These are phyloP conservation scores for Pichia sp. DNA, from an alignment of 1,139 yeast genomes.

Conservation along the genomic window DNA sequence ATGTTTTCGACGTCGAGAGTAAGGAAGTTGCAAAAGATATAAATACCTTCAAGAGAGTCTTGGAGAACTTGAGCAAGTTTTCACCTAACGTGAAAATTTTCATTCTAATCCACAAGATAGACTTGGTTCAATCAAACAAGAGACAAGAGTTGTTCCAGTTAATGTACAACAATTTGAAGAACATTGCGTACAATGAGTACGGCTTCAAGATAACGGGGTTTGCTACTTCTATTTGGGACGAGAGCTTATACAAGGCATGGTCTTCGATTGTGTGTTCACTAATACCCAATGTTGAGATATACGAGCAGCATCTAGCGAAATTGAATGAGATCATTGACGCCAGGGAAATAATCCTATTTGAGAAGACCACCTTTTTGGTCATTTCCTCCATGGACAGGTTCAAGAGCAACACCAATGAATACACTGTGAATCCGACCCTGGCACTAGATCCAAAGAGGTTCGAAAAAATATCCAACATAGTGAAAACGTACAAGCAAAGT, in stretches of 20 bases:
- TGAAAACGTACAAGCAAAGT: constrained; percentile 91
- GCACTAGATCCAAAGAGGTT: constrained; percentile 81
- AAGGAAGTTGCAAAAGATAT: constrained; percentile 90
- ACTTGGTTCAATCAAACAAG: constrained; percentile 81
- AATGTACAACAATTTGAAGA: constrained; percentile 79
- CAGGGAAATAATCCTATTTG: constrained; percentile 86
- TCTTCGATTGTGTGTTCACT: constrained; percentile 90
- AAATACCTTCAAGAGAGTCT: constrained; percentile 81
- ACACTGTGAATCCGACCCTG: constrained; percentile 13
- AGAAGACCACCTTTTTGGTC: constrained; percentile 88
- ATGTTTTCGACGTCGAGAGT: constrained; percentile 93
- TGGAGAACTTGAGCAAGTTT: constrained; percentile 75
- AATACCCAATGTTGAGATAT: constrained; percentile 83
- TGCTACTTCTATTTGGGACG: constrained; percentile 98
- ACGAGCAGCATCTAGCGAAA: constrained; percentile 71
- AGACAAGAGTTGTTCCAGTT: constrained; percentile 77
- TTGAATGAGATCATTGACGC: constrained; percentile 78
- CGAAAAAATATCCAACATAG: constrained; percentile 89
- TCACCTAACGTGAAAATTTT: constrained; percentile 91
- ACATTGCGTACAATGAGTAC: constrained; percentile 64
- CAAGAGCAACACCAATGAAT: neutral
- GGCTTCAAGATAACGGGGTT: constrained; percentile 82
- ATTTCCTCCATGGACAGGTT: constrained; percentile 65
- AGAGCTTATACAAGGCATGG: constrained; percentile 95
- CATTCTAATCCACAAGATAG: constrained; percentile 93